Base-by-base conservation (phyloP, 495 filamentous ascomycete genomes). In the Bombardia bombarda region DNA sequence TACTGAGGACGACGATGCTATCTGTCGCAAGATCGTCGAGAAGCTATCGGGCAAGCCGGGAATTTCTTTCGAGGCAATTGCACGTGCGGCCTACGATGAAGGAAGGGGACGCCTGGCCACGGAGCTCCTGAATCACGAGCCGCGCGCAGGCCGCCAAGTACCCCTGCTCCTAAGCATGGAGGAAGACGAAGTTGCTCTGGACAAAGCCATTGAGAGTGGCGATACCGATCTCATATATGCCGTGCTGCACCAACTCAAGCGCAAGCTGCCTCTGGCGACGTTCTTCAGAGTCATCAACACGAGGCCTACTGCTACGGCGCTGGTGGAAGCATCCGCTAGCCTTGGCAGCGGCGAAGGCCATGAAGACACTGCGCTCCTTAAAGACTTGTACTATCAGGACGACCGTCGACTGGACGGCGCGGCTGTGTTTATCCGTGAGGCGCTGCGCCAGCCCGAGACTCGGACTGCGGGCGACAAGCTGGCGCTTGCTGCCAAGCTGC, bases 351-450 rank as follows among this genome's bases (percentile, higher is more conserved):
- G 51, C 10, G 55, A 53, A 3, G 57, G 43, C 1, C 42, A 42
- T 18, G 80, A 87, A 38, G 92, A 96, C 53, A 74, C 72, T 3
- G 84, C 93, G 16, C 60, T 98, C 8, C 77, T 96, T 9, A 97
- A 96, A 56, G 92, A 97, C 59, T 73, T 98, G 19, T 98, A 90
- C 66, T 97, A 98, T 55, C 92, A 97, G 66, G 93, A 97, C 53
- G 92, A 98, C 61, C 84, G 90, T 6, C 83, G 88, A 0, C 67
- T 87, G 18, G 93, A 98, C 47, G 89, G 92, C 14, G 82, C 92
- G 1, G 83, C 88, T 46, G 79, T 96, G 6, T 83, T 97, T 33
- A 58, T 97, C 32, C 72, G 77, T 12, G 90, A 98, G 66, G 86
- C 87, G 0, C 63, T 95, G 5, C 61, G 69, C 5, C 79, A 86